Conservation (phyloP, 768 basidiomycete genomes). For the Myochromella boudieri region DNA sequence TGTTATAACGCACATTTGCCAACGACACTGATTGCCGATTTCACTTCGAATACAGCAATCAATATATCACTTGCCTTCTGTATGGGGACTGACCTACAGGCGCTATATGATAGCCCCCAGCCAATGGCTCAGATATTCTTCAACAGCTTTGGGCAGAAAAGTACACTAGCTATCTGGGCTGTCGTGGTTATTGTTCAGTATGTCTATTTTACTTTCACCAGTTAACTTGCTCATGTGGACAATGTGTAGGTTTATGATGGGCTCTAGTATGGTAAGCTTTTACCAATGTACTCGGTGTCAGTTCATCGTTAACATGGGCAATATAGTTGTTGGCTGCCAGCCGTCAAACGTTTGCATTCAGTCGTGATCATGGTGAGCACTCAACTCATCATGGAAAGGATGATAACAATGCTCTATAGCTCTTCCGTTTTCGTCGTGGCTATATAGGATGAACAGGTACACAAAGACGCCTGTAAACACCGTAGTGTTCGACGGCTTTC, state of each 20-base stretch:
- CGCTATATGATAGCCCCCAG: constrained; percentile 44
- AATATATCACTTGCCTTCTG: constrained; percentile 67
- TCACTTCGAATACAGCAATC: constrained; percentile 45
- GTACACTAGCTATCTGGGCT: constrained; percentile 36
- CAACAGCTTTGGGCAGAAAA: constrained; percentile 41
- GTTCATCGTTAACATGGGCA: neutral
- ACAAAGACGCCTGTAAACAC: constrained; percentile 58
- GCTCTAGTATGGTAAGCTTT: constrained; percentile 48
- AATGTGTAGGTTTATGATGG: constrained; percentile 54
- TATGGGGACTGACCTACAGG: constrained; percentile 55
- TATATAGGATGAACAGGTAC: constrained; percentile 55
- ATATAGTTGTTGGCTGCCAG: constrained; percentile 24
- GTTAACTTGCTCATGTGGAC: neutral
- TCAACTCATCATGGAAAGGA: neutral
- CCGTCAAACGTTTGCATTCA: constrained; percentile 71
- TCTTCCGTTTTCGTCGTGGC: constrained; percentile 60
- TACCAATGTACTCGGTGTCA: neutral
- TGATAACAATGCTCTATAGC: constrained; percentile 29
- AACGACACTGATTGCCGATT: neutral
- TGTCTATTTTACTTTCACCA: constrained; percentile 1
- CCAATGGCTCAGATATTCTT: constrained; percentile 65
- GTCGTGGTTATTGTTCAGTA: constrained; percentile 40
- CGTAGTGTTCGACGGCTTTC: constrained; percentile 48
- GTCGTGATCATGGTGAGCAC: constrained; percentile 55
- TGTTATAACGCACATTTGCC: neutral